Conservation (phyloP, 2,329 filamentous ascomycete species). For the Cordyceps pruinosa region DNA sequence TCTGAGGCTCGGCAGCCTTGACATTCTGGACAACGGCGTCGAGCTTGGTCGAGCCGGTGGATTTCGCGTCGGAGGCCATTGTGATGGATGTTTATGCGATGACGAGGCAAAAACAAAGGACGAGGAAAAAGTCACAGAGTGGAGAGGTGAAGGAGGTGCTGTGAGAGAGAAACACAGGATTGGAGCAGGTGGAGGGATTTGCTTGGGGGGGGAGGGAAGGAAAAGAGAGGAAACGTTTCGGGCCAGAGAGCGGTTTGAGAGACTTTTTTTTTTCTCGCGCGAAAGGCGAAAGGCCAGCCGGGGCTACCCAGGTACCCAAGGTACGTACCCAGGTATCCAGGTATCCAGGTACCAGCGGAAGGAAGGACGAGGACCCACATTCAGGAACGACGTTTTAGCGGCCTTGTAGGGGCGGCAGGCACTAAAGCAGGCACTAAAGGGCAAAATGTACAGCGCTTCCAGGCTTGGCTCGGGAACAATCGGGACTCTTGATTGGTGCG, state of each 20-base stretch:
- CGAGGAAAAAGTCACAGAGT: slow-evolving; percentile 20
- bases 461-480: slow-evolving; percentile 12
- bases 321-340: too few relatives aligned
- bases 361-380: slow-evolving; percentile 1
- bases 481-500: slow-evolving; percentile 8
- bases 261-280: slow-evolving; percentile 12
- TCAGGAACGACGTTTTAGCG: background rate
- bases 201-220: slow-evolving; percentile 11
- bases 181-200: slow-evolving; percentile 10
- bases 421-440: slow-evolving; percentile 3
- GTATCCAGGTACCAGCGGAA: too few relatives aligned
- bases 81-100: slow-evolving; percentile 26
- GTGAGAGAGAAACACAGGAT: slow-evolving; percentile 9
- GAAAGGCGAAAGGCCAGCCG: too few relatives aligned
- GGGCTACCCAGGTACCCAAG: too few relatives aligned
- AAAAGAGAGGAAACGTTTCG: slow-evolving; percentile 8
- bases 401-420: background rate
- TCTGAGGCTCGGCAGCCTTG: slow-evolving; percentile 33
- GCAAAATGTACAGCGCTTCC: slow-evolving; percentile 7
- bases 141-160: slow-evolving; percentile 22
- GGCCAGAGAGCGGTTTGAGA: slow-evolving; percentile 11
- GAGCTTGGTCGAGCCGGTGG: slow-evolving; percentile 38
- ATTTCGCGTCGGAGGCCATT: slow-evolving; percentile 36
- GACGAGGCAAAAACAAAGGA: background rate
- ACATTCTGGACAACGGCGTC: slow-evolving; percentile 37